phyloP scores from a whole-genome alignment of 1,284 basidiomycete genomes.

The Phlebopus sp. region DNA sequence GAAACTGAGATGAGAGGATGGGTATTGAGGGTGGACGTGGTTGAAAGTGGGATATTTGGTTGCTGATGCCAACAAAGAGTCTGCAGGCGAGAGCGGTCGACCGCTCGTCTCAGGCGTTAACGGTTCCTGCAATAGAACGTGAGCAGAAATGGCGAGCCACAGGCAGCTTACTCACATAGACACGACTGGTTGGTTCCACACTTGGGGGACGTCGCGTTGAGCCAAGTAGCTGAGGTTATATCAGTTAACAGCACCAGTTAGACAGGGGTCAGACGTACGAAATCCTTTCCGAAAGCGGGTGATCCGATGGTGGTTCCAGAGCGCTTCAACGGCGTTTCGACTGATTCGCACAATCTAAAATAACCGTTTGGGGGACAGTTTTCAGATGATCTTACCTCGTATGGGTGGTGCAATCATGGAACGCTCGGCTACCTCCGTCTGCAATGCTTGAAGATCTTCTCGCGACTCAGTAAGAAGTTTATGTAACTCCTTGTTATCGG shows the following conservation, averaged over 20 bases:
- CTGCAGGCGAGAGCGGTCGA: constrained; percentile 56
- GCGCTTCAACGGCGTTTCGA: constrained; percentile 40
- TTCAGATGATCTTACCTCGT: constrained; percentile 34
- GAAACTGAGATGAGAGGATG: constrained; percentile 40
- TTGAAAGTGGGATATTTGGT: constrained; percentile 40
- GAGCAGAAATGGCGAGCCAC: constrained; percentile 6
- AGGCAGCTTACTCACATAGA: constrained; percentile 39
- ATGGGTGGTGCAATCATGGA: constrained; percentile 44
- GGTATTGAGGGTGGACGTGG: constrained; percentile 38
- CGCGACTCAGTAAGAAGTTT: constrained; percentile 68
- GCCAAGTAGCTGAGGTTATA: constrained; percentile 18
- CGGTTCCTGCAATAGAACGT: constrained; percentile 43
- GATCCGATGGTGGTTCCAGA: constrained; percentile 42
- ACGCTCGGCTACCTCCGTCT: constrained; percentile 74
- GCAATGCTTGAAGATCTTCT: constrained; percentile 69
- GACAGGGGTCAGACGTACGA: constrained; percentile 24
- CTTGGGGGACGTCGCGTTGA: constrained; percentile 32
- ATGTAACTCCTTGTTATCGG: constrained; percentile 78
- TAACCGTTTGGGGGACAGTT: not conserved
- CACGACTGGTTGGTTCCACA: constrained; percentile 32
- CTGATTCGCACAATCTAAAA: constrained; percentile 23
- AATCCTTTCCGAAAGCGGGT: constrained; percentile 37
- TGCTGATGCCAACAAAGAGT: constrained; percentile 44
- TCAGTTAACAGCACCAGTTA: constrained; percentile 9
- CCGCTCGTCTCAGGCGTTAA: constrained; percentile 59